Base-by-base conservation (phyloP, 495 filamentous ascomycete species). In the Pyrenula massariospora region DNA sequence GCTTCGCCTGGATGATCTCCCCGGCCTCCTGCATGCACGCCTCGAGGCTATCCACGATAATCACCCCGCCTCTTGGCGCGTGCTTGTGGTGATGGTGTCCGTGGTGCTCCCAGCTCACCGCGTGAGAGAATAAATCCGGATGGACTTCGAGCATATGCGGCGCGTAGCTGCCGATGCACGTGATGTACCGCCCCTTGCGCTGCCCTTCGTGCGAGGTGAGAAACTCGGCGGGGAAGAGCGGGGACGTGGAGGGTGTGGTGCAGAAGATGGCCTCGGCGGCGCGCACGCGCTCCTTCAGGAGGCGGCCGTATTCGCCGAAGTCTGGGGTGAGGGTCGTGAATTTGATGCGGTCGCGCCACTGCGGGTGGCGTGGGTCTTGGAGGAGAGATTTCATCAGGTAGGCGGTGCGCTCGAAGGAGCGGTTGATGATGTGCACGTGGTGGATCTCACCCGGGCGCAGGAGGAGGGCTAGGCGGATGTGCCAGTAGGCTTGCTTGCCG, bases 401-500 rank as follows among this genome's bases (percentile, higher is more conserved):
- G 8, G 75, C 72, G 1, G 84, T 82, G 2, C 75, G 78, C 1
- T 84, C 77, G 63, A 86, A 87, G 10, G 82, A 84, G 50, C 81
- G 81, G 65, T 89, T 91, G 60, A 95, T 79, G 60, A 96, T 85
- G 71, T 86, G 83, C 15, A 96, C 78, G 52, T 85, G 79, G 58
- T 84, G 80, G 61, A 95, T 85, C 3, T 87, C 88, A 12, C 68
- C 59, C 0, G 86, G 84, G 15, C 85, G 82, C 12, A 95, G 74
- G 20, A 89, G 75, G 22, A 98, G 73, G 0, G 89, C 82, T 12
- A 96, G 77, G 0, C 90, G 87, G 54, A 91, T 82, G 68, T 95
- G 91, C 92, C 92, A 98, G 68, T 88, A 89, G 11, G 93, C 93
- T 70, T 96, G 91, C 59, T 84, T 81, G 22, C 92, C 92, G 12